Evolutionary conservation across 306 rosid genomes (phyloP).

Genomic region (Lathyrus aphaca): DNA sequence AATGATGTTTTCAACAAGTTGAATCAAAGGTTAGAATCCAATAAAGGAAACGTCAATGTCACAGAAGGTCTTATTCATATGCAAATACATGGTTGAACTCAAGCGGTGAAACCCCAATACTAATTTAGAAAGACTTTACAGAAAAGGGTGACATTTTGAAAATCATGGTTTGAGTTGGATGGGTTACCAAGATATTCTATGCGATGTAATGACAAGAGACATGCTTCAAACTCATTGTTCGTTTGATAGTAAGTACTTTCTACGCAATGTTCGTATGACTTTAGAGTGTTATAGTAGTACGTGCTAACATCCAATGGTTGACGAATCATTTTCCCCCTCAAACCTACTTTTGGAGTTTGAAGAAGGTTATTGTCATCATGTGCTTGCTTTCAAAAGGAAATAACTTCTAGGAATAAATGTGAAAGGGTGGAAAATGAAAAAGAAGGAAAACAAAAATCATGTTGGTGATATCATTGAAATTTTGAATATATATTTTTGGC

Average conservation of each 20-base stretch:
- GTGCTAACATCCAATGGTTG: slow-evolving; percentile 34
- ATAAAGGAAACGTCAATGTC: neutral
- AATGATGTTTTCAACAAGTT: slow-evolving; percentile 12
- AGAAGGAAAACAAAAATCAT: no score
- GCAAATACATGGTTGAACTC: slow-evolving; percentile 11
- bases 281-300: neutral
- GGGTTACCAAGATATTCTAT: slow-evolving; percentile 34
- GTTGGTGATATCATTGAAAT: no score
- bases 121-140: slow-evolving; percentile 6
- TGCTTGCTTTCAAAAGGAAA: neutral
- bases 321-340: slow-evolving; percentile 36
- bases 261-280: slow-evolving; percentile 26
- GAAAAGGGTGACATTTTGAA: neutral
- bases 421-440: no score
- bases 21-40: slow-evolving; percentile 21
- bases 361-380: neutral
- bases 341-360: slow-evolving; percentile 1
- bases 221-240: slow-evolving; percentile 21
- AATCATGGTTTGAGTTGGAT: slow-evolving; percentile 34
- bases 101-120: slow-evolving; percentile 31
- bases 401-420: no score
- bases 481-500: no score
- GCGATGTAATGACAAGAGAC: slow-evolving; percentile 15
- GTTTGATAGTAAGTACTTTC: slow-evolving; percentile 18
- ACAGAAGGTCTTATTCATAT: neutral